A percentile compares a stretch with the other conserved stretches of the same genome.
phyloP scores from a whole-genome alignment of 73 alveolate genomes.

The Blepharisma stoltei region DNA sequence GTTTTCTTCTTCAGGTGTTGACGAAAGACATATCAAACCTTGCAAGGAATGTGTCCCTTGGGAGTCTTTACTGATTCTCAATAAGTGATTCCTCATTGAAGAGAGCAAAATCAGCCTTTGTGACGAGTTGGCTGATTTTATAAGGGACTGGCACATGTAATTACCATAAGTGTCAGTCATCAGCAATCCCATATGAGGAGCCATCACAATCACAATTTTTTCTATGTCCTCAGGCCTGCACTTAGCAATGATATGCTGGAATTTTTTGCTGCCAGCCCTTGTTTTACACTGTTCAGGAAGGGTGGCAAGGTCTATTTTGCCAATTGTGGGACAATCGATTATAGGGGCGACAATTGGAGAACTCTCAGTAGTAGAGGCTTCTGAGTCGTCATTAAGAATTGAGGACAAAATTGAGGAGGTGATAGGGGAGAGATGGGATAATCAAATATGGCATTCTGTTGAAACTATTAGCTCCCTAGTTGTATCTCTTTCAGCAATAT shows the following conservation, averaged over 20 bases:
- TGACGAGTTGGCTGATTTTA: conserved; percentile 54
- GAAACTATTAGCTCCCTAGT: no score
- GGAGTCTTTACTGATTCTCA: conserved; percentile 71
- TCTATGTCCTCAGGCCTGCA: conserved; percentile 7
- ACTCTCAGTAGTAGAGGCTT: no score
- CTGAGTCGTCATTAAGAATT: no score
- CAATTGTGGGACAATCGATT: no score
- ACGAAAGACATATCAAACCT: conserved; percentile 70
- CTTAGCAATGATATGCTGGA: neutral
- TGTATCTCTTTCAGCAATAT: no score
- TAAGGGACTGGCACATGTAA: conserved; percentile 82
- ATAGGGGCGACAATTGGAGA: no score
- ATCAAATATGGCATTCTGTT: no score
- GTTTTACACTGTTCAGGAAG: no score
- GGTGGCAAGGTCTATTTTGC: no score
- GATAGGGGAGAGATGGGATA: no score
- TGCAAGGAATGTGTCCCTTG: conserved; percentile 90
- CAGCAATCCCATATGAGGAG: conserved; percentile 46
- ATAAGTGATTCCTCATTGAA: conserved; percentile 57
- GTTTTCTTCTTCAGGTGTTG: conserved; percentile 82
- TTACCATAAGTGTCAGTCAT: conserved; percentile 91
- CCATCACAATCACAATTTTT: conserved; percentile 61
- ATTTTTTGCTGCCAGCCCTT: no score
- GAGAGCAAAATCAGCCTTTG: conserved; percentile 67
- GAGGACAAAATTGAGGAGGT: no score